Evolutionary conservation across 768 basidiomycete genomes (phyloP), one percentile per base, ranked within the genome.

Genomic region (Tylopilus balloui): DNA sequence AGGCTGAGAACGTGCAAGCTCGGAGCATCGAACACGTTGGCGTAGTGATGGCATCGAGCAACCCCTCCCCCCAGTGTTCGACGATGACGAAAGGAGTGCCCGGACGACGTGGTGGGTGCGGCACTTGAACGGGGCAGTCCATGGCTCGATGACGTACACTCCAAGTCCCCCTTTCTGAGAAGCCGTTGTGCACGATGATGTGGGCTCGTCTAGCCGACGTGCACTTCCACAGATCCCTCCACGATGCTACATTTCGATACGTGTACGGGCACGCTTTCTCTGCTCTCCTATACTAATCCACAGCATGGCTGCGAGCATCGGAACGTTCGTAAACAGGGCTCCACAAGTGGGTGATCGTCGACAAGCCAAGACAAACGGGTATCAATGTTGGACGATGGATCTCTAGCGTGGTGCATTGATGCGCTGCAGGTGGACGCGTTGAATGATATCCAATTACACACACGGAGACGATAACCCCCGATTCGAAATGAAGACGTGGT

Each of bases 261-360:
- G 10, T 20, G 23, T 45, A 31, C 37, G 42, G 29, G 27, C 36
- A 35, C 23, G 3, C 4, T 19, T 36, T 7, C n/a, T 17, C 19
- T 38, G n/a, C 27, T 21, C 36, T 20, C 6, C 6, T 27, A 25
- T 37, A 51, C 44, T n/a, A n/a, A 39, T 43, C 39, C 34, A 20
- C 42, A 37, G 37, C 43, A 42, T 42, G 48, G 31, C 29, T 14
- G 36, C 15, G 21, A 32, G 34, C 27, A 37, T 31, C 39, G 19
- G 23, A 40, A 39, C 23, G 28, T 20, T 45, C 46, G 53, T 59
- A 52, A 51, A 52, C 34, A 53, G n/a, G 48, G 28, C 46, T 40
- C 40, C 56, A 48, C 29, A 39, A 12, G 23, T 14, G 36, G 14
- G 13, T 41, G 52, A 38, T 25, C 15, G 42, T 42, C 39, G 32